phyloP scores from a whole-genome alignment of 805 yeast genomes.

The Saccharomycopsis olivae region DNA sequence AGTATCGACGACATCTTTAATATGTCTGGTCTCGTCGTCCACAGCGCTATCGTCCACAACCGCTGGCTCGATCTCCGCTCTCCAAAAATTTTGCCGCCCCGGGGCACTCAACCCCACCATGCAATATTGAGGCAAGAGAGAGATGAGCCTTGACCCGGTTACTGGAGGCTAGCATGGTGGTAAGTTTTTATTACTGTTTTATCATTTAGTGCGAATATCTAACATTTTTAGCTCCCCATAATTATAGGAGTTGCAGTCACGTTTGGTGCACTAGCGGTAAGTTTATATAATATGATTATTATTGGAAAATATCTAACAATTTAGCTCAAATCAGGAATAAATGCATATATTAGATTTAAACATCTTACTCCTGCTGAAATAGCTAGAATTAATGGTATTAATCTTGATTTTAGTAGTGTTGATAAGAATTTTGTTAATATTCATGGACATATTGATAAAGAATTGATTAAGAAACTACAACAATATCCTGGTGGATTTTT shows the following conservation, averaged over 20 bases:
- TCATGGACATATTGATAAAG: conserved; percentile 18
- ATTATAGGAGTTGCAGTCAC: conserved; percentile 10
- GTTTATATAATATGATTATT: conserved; percentile 34
- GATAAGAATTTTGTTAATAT: conserved; percentile 14
- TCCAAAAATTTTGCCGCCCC: no score
- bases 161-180: no score
- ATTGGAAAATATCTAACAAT: neutral
- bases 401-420: conserved; percentile 16
- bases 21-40: no score
- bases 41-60: no score
- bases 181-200: no score
- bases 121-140: no score
- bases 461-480: conserved; percentile 25
- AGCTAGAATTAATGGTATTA: conserved; percentile 31
- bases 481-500: conserved; percentile 52
- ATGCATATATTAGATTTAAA: conserved; percentile 25
- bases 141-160: no score
- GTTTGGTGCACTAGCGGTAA: neutral
- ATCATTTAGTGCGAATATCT: no score
- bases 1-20: conserved; percentile 11
- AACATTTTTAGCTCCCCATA: conserved; percentile 6
- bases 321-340: conserved; percentile 27
- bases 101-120: no score
- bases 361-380: conserved; percentile 28
- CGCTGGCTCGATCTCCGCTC: no score